Percentiles rank a stretch among this genome's conserved stretches.
phyloP scores from a whole-genome alignment of 73 alveolate genomes.

The Uronychia binucleata region DNA sequence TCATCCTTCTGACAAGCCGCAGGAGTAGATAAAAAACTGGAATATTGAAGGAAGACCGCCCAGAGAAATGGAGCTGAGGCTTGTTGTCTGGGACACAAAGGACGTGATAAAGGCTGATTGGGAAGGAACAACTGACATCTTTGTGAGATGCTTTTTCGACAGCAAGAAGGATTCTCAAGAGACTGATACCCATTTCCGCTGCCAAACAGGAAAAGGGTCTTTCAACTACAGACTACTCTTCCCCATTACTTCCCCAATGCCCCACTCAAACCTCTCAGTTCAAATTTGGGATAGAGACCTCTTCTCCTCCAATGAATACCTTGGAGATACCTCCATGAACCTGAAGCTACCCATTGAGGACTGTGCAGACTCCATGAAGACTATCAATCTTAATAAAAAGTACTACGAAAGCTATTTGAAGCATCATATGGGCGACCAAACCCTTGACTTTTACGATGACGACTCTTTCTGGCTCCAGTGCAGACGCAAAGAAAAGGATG shows the following conservation, averaged over 20 bases:
- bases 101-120: constrained; percentile 89
- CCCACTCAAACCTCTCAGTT: constrained; percentile 70
- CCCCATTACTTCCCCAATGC: constrained; percentile 71
- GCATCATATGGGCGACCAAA: constrained; percentile 7
- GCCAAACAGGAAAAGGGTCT: constrained; percentile 91
- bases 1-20: constrained; percentile 66
- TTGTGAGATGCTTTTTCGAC: constrained; percentile 88
- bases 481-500: constrained; percentile 71
- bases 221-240: constrained; percentile 96
- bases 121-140: constrained; percentile 97
- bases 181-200: constrained; percentile 97
- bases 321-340: constrained; percentile 81
- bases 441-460: constrained; percentile 14
- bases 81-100: constrained; percentile 94
- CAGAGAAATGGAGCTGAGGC: constrained; percentile 86
- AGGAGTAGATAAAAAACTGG: constrained; percentile 78
- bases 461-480: constrained; percentile 86
- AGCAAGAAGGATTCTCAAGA: constrained; percentile 67
- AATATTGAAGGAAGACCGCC: constrained; percentile 91
- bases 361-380: constrained; percentile 19
- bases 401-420: constrained; percentile 33
- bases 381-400: constrained; percentile 28
- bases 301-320: constrained; percentile 90
- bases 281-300: constrained; percentile 94
- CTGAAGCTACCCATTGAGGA: constrained; percentile 45